These are phyloP conservation scores for Phytophthora pinifolia DNA, from an alignment of 352 stramenopile species.

Conservation along the genomic window DNA sequence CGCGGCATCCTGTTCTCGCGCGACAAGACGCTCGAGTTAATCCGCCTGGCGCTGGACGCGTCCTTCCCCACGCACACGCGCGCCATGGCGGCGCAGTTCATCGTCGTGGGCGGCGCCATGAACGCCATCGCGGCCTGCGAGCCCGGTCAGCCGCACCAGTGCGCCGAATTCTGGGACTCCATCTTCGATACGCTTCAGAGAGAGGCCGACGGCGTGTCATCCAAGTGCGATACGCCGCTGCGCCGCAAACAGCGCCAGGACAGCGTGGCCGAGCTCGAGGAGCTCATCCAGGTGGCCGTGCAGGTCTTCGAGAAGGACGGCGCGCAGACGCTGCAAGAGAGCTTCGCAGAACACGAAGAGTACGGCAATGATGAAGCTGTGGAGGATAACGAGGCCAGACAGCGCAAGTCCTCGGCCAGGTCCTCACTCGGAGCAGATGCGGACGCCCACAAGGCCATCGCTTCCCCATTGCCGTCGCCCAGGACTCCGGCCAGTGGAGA, in stretches of 20 bases:
- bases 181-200: constrained; percentile 66
- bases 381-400: constrained; percentile 1
- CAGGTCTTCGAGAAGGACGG: constrained; percentile 72
- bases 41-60: constrained; percentile 62
- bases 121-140: constrained; percentile 56
- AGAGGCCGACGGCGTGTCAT: constrained; percentile 53
- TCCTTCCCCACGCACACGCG: constrained; percentile 61
- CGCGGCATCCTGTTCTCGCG: constrained; percentile 72
- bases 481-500: constrained; percentile 15
- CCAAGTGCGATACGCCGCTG: constrained; percentile 36
- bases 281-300: constrained; percentile 78
- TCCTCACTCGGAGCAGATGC: constrained; percentile 23
- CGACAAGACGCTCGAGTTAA: constrained; percentile 73
- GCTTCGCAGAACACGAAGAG: constrained; percentile 51
- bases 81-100: constrained; percentile 71
- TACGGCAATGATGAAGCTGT: constrained; percentile 4
- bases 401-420: constrained; percentile 38
- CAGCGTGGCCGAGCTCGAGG: constrained; percentile 65
- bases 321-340: constrained; percentile 66
- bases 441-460: constrained; percentile 7
- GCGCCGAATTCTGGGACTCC: constrained; percentile 64
- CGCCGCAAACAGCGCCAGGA: constrained; percentile 44
- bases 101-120: constrained; percentile 64
- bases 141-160: constrained; percentile 49
- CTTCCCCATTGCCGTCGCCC: constrained; percentile 31